Base-by-base conservation (phyloP, 805 yeast genomes). In the Candida patagonica region DNA sequence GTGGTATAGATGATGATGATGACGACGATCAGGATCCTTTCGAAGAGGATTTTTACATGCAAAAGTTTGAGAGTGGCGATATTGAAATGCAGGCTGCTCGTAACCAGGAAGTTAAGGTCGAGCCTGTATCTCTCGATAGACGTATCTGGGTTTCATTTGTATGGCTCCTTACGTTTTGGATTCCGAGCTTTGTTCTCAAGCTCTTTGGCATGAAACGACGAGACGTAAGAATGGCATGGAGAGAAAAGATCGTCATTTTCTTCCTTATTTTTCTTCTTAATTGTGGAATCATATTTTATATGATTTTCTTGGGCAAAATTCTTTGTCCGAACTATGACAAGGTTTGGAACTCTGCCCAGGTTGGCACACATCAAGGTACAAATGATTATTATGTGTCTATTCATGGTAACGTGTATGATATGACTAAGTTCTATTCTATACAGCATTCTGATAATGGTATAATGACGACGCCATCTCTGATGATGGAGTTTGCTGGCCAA, bases 201-300 rank as follows among this genome's bases (percentile, higher is more conserved):
- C 25, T 62, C 12, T 63, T 64, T 7, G 49, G 64, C 13, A 65
- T 65, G 68, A 55, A 55, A 35, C 53, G 69, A 7, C 53, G 56
- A 3, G 68, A 65, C 22, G 64, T 65, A 19, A 53, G 69, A 4
- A 52, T 63, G 49, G 69, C 69, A 2, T 65, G 68, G 68, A 52
- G 69, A 26, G 69, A 65, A 40, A 65, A 65, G 44, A 24, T 64
- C 2, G 60, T 53, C 2, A 58, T 65, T 21, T 65, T 62, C 41
- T 46, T 52, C 21, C 27, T 64, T 16, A 65, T 65, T 23, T 41
- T 53, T 21, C 44, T 65, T 15, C 38, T 65, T 33, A 65, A 65
- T 38, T 60, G 51, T 1, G 64, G 54, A 10, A 55, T 65, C 34
- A 57, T 63, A n/a, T 65, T 65, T 44, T 65, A 65, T 48, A 63